Percentiles rank a stretch among this genome's conserved stretches.
phyloP scores from a whole-genome alignment of 2,329 filamentous ascomycete genomes.

The Aspergillus latus region DNA sequence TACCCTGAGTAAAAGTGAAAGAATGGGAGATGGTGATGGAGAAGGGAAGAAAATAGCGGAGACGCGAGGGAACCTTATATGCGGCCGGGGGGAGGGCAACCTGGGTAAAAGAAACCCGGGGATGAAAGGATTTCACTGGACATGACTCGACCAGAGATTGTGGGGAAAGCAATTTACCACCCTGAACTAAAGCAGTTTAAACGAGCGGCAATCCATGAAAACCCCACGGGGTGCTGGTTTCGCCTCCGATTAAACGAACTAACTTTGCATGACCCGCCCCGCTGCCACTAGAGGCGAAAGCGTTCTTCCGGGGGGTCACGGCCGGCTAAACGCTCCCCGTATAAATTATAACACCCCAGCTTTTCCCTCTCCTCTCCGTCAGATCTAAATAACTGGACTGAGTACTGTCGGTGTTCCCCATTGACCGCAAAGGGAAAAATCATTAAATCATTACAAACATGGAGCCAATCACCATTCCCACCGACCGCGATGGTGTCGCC shows the following conservation, averaged over 20 bases:
- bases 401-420: too few species aligned
- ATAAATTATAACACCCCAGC: too few species aligned
- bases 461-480: constrained; percentile 33
- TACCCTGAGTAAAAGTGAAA: not conserved
- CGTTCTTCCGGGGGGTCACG: too few species aligned
- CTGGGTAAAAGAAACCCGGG: not conserved
- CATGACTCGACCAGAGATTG: not conserved
- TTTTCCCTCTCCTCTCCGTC: too few species aligned
- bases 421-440: too few species aligned
- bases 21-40: constrained; percentile 12
- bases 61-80: constrained; percentile 6
- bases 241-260: not conserved
- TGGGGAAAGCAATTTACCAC: constrained; percentile 11
- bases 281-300: too few species aligned
- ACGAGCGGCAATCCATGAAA: not conserved
- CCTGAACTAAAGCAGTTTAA: not conserved
- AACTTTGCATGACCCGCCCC: too few species aligned
- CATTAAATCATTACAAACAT: not conserved
- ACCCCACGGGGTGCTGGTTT: constrained; percentile 9
- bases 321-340: too few species aligned
- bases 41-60: not conserved
- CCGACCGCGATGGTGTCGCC: constrained; percentile 49
- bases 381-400: too few species aligned
- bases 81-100: constrained; percentile 11
- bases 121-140: not conserved